A percentile compares a stretch with the other conserved stretches of the same genome.
Evolutionary conservation across 441 rosid species (phyloP).

Genomic region (Isatis lusitanica): DNA sequence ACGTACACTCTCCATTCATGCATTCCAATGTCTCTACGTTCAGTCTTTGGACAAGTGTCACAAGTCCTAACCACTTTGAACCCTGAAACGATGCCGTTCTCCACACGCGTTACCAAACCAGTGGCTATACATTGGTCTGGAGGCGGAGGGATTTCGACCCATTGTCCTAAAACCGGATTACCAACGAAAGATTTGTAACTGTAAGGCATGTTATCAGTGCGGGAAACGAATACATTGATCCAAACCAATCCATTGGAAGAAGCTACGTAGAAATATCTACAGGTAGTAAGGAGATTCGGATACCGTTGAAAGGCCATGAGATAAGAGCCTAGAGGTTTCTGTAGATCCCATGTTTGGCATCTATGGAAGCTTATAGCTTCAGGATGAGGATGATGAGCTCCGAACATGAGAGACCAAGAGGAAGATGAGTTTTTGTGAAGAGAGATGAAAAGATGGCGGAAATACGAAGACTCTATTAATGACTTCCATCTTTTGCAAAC

Average conservation of each 20-base stretch:
- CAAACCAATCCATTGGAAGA: constrained; percentile 17
- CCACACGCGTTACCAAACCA: constrained; percentile 7
- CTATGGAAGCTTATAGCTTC: constrained; percentile 17
- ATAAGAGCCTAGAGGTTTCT: background rate
- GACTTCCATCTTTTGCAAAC: constrained; percentile 17
- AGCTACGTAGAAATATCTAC: background rate
- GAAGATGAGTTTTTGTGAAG: background rate
- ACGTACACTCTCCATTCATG: constrained; percentile 15
- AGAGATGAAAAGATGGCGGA: constrained; percentile 1
- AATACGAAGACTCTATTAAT: background rate
- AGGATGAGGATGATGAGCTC: background rate
- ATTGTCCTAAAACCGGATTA: constrained; percentile 9
- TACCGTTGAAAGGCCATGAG: background rate
- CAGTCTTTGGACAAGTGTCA: background rate
- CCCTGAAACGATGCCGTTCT: background rate
- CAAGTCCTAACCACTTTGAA: constrained; percentile 12
- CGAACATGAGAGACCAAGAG: constrained; percentile 25
- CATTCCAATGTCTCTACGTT: background rate
- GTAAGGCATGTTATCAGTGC: background rate
- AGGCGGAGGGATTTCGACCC: constrained; percentile 21
- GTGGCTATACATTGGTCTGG: background rate
- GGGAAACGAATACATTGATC: background rate
- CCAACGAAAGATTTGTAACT: constrained; percentile 6
- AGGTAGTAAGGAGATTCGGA: background rate
- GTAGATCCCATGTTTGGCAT: constrained; percentile 15